Percentiles rank a stretch among this genome's conserved stretches.
Evolutionary conservation across 352 stramenopile genomes (phyloP).

Genomic region (Phytopythium cucurbitacearum): DNA sequence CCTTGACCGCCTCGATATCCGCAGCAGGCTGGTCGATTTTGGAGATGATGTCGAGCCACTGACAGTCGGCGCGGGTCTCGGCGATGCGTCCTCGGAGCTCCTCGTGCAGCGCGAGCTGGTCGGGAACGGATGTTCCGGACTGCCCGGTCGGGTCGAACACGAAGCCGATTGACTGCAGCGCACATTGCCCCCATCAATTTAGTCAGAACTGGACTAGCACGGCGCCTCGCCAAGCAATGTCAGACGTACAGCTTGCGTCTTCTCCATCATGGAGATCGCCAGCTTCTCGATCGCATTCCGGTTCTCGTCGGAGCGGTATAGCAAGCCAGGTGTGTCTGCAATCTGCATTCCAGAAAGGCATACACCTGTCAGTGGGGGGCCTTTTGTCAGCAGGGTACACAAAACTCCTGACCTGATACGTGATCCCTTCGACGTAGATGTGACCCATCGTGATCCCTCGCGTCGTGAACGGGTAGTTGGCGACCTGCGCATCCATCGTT

Average conservation of each 20-base stretch:
- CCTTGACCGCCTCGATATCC: conserved; percentile 31
- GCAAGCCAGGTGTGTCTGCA: conserved; percentile 69
- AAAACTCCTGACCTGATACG: conserved; percentile 52
- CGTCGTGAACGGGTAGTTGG: conserved; percentile 88
- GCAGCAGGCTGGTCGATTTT: conserved; percentile 68
- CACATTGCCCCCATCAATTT: neutral
- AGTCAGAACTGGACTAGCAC: neutral
- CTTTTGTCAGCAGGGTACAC: neutral
- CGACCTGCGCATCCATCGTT: conserved; percentile 33
- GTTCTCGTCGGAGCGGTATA: conserved; percentile 56
- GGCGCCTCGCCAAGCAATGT: conserved; percentile 1
- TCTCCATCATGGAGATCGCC: conserved; percentile 70
- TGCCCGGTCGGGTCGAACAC: conserved; percentile 74
- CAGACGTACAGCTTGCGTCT: conserved; percentile 52
- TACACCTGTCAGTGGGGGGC: neutral
- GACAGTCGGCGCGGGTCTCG: conserved; percentile 30
- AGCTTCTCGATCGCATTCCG: conserved; percentile 76
- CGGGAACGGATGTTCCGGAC: conserved; percentile 54
- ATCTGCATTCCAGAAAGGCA: conserved; percentile 37
- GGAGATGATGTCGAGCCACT: conserved; percentile 86
- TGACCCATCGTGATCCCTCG: conserved; percentile 86
- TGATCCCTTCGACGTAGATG: conserved; percentile 78
- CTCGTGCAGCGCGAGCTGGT: conserved; percentile 69
- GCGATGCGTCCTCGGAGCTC: conserved; percentile 57
- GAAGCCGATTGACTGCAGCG: conserved; percentile 69